Percentiles rank a stretch among this genome's conserved stretches.
Evolutionary conservation across 768 basidiomycete species (phyloP).

Genomic region (Tulasnella sp.): DNA sequence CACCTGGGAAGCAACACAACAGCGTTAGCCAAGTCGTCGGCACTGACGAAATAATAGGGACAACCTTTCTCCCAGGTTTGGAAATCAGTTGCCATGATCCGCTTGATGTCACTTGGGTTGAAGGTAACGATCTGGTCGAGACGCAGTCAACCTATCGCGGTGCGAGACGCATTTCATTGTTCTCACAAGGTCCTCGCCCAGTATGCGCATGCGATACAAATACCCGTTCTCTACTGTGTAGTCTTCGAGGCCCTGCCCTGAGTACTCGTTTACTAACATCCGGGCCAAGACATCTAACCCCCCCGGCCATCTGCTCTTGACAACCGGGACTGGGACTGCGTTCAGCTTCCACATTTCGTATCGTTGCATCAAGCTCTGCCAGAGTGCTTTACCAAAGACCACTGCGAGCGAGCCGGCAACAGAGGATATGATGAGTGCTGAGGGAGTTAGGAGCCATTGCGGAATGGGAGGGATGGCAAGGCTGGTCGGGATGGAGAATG

Average conservation of each 20-base stretch:
- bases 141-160: slow-evolving; percentile 33
- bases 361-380: background rate
- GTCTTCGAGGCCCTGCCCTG: slow-evolving; percentile 35
- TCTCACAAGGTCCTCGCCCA: slow-evolving; percentile 24
- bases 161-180: background rate
- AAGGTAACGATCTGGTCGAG: slow-evolving; percentile 9
- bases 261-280: slow-evolving; percentile 33
- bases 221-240: slow-evolving; percentile 34
- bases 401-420: background rate
- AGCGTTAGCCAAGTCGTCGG: slow-evolving; percentile 2
- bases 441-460: background rate
- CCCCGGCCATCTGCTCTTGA: slow-evolving; percentile 39
- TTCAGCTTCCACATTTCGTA: background rate
- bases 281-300: slow-evolving; percentile 38
- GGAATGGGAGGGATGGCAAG: background rate
- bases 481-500: background rate
- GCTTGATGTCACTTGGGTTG: slow-evolving; percentile 51
- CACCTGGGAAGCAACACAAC: background rate
- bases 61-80: slow-evolving; percentile 57
- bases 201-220: slow-evolving; percentile 27
- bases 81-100: slow-evolving; percentile 55
- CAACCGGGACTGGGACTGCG: slow-evolving; percentile 33
- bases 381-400: background rate
- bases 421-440: background rate
- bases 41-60: background rate